Evolutionary conservation across 1,284 basidiomycete genomes (phyloP).

Genomic region (Leccinum angustisporum): DNA sequence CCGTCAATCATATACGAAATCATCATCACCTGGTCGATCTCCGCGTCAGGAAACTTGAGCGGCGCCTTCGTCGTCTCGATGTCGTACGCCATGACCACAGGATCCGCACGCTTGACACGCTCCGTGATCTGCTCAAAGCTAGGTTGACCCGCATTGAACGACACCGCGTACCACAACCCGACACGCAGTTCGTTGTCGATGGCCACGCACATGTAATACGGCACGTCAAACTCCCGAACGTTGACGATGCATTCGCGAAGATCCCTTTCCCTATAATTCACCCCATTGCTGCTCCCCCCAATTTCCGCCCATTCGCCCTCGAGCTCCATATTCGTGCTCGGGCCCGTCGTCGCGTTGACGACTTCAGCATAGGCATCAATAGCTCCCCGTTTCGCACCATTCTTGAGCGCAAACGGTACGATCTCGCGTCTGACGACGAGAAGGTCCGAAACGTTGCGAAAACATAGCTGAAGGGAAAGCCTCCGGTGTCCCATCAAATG

Average conservation of each 20-base stretch:
- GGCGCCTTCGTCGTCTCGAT: slow-evolving; percentile 99
- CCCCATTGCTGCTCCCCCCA: slow-evolving; percentile 42
- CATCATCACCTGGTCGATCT: slow-evolving; percentile 99
- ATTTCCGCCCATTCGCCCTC: slow-evolving; percentile 60
- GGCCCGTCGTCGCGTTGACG: slow-evolving; percentile 72
- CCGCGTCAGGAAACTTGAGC: slow-evolving; percentile 96
- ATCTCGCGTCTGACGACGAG: slow-evolving; percentile 87
- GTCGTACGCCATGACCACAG: slow-evolving; percentile 98
- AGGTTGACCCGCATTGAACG: slow-evolving; percentile 81
- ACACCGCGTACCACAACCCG: slow-evolving; percentile 94
- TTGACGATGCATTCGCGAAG: slow-evolving; percentile 92
- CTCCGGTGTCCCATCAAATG: slow-evolving; percentile 92
- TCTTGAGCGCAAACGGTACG: slow-evolving; percentile 85
- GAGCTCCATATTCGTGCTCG: slow-evolving; percentile 60
- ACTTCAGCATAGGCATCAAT: slow-evolving; percentile 99
- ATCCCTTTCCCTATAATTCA: slow-evolving; percentile 62
- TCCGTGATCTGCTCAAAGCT: slow-evolving; percentile 74
- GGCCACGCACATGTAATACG: slow-evolving; percentile 96
- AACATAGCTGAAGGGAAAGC: slow-evolving; percentile 86
- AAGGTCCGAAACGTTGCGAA: slow-evolving; percentile 92
- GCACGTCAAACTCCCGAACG: slow-evolving; percentile 94
- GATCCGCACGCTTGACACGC: slow-evolving; percentile 97
- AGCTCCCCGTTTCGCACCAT: slow-evolving; percentile 91
- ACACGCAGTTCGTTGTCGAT: slow-evolving; percentile 99
- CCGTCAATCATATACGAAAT: slow-evolving; percentile 99